Evolutionary conservation across 257 asterid genomes (phyloP).

Genomic region (Anisodus acutangulus): DNA sequence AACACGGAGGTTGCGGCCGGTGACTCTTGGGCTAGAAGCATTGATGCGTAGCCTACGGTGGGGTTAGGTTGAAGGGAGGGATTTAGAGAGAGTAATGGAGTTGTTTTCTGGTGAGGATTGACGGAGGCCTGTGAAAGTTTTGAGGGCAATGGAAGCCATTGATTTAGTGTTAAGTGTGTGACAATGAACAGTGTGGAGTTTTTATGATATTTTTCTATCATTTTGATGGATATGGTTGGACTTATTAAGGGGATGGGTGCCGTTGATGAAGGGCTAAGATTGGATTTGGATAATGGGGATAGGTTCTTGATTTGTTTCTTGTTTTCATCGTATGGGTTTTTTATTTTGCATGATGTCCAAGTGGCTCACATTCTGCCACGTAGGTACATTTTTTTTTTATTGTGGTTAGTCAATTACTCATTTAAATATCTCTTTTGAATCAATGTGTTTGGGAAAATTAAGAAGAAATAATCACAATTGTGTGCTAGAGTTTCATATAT

Average conservation of each 20-base stretch:
- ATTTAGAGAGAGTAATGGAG: conserved; percentile 37
- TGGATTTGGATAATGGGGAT: conserved; percentile 54
- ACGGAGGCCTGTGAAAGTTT: conserved; percentile 89
- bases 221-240: conserved; percentile 71
- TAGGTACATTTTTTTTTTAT: neutral
- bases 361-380: conserved; percentile 56
- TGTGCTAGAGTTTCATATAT: neutral
- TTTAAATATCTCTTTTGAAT: neutral
- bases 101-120: conserved; percentile 60
- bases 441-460: too few relatives aligned
- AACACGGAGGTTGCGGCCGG: conserved; percentile 85
- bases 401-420: too few relatives aligned
- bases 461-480: neutral
- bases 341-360: conserved; percentile 32
- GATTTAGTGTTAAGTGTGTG: neutral
- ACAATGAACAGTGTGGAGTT: conserved; percentile 15
- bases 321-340: conserved; percentile 31
- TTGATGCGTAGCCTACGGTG: conserved; percentile 47
- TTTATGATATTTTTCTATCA: conserved; percentile 34
- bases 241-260: conserved; percentile 44
- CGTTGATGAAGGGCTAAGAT: conserved; percentile 67
- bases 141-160: conserved; percentile 80
- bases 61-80: conserved; percentile 32
- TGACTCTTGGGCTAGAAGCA: conserved; percentile 82
- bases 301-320: conserved; percentile 38